Evolutionary conservation across 2,329 filamentous ascomycete genomes (phyloP).

Genomic region (Proliferodiscus dingleyae): DNA sequence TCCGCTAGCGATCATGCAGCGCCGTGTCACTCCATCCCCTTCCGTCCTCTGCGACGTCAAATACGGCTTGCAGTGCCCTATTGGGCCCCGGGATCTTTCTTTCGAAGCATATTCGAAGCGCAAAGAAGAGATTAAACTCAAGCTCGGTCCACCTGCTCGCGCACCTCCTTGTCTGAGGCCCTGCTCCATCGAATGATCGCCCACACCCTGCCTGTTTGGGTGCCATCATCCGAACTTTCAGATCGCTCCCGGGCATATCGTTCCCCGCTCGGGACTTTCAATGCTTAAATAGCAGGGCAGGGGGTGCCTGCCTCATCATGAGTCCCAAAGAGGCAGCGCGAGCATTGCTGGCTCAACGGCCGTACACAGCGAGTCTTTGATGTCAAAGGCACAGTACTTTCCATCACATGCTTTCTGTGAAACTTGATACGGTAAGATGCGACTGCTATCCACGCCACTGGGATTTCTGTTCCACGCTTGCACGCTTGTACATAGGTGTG

Average conservation of each 20-base stretch:
- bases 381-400: no score
- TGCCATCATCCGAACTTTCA: slow-evolving; percentile 11
- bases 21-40: neutral
- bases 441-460: neutral
- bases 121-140: neutral
- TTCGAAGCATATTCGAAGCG: slow-evolving; percentile 11
- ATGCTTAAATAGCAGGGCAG: neutral
- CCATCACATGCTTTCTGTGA: no score
- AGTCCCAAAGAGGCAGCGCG: neutral
- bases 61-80: neutral
- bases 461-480: neutral
- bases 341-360: neutral
- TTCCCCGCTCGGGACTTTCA: slow-evolving; percentile 5
- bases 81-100: slow-evolving; percentile 3
- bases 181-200: slow-evolving; percentile 13
- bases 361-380: neutral
- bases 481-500: neutral
- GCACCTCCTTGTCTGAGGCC: slow-evolving; percentile 4
- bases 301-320: neutral
- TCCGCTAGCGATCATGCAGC: no score
- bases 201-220: slow-evolving; percentile 5
- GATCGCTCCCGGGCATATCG: slow-evolving; percentile 6
- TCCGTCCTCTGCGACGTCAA: neutral
- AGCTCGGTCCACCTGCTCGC: slow-evolving; percentile 13
- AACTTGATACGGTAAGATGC: no score